Evolutionary conservation across 805 yeast species (phyloP).

Genomic region (Lachancea waltii): DNA sequence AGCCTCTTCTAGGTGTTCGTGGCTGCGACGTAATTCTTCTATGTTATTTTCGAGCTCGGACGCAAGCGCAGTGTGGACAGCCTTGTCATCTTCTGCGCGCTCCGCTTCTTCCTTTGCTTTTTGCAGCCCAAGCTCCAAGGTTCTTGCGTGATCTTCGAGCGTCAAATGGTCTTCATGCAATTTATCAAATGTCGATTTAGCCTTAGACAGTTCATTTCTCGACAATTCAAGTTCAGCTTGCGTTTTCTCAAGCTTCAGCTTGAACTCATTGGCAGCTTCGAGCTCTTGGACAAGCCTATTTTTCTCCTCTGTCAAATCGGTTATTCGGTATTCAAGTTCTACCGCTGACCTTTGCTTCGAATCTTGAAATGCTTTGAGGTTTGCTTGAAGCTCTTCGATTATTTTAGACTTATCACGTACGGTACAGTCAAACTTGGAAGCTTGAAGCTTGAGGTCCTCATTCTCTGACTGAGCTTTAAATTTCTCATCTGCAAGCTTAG

Average conservation of each 20-base stretch:
- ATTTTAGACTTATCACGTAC: neutral
- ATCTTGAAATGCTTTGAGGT: slow-evolving; percentile 1
- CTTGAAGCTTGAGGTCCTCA: slow-evolving; percentile 1
- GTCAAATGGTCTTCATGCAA: slow-evolving; percentile 3
- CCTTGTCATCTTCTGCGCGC: too few species aligned
- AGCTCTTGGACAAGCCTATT: slow-evolving; percentile 10
- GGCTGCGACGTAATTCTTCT: slow-evolving; percentile 29
- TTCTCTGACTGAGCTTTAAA: slow-evolving; percentile 1
- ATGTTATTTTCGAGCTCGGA: slow-evolving; percentile 30
- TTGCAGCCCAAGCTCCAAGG: slow-evolving; percentile 17
- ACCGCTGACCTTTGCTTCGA: slow-evolving; percentile 3
- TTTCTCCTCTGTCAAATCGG: slow-evolving; percentile 6
- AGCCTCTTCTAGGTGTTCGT: slow-evolving; percentile 23
- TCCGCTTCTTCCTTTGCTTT: slow-evolving; percentile 26
- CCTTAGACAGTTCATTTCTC: neutral
- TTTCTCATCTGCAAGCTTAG: neutral
- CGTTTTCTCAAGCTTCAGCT: neutral
- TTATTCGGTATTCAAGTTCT: slow-evolving; percentile 8
- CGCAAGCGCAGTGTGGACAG: slow-evolving; percentile 34
- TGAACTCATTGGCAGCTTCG: slow-evolving; percentile 10
- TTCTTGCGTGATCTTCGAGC: neutral
- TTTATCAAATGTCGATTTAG: slow-evolving; percentile 1
- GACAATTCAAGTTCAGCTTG: neutral
- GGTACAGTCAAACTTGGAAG: neutral
- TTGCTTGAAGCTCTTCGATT: slow-evolving; percentile 3